Base-by-base conservation (phyloP, 768 basidiomycete species). In the Leucosporidium yakuticum region DNA sequence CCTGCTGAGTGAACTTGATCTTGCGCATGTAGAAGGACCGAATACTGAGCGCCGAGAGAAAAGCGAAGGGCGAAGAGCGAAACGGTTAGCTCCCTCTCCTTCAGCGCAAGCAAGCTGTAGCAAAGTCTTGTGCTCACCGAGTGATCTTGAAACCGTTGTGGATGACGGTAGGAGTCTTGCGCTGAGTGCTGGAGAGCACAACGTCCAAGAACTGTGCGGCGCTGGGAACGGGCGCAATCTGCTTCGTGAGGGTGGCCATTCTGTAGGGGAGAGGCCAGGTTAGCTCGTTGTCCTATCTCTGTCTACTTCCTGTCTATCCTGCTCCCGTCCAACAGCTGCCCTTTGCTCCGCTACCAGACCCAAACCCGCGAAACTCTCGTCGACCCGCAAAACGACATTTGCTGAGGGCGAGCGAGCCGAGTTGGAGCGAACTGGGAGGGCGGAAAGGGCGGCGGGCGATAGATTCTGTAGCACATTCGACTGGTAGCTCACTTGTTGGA, bases 141-240 rank as follows among this genome's bases (percentile, higher is more conserved):
- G 91, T 93, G 80, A 99, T 99, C 83, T 99, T 97, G 83, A 96
- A 97, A 83, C 97, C 97, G 84, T 96, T 97, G 81, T 97, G 96
- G 78, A 98, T 97, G 74, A 91, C 91, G 34, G 95, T 98, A 15
- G 95, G 95, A 31, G 95, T 98, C 83, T 97, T 97, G 76, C 95
- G 83, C 82, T 96, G 94, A 1, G 95, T 97, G 79, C 86, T 93
- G 75, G 89, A 91, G 76, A 95, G 78, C 48, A 95, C 90, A 68
- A 95, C 94, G 79, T 49, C 79, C 80, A 95, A 79, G 77, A 98
- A 97, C 80, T 97, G 95, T 21, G 86, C 82, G 73, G 95, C 92
- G 53, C 91, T 96, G 57, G 96, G 96, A 61, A 99, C 95, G n/a
- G 96, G 96, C 60, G 96, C 90, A 78, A 99, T 99, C 57, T 89